Evolutionary conservation across 2,329 filamentous ascomycete genomes (phyloP).

Genomic region (Fusarium decemcellulare): DNA sequence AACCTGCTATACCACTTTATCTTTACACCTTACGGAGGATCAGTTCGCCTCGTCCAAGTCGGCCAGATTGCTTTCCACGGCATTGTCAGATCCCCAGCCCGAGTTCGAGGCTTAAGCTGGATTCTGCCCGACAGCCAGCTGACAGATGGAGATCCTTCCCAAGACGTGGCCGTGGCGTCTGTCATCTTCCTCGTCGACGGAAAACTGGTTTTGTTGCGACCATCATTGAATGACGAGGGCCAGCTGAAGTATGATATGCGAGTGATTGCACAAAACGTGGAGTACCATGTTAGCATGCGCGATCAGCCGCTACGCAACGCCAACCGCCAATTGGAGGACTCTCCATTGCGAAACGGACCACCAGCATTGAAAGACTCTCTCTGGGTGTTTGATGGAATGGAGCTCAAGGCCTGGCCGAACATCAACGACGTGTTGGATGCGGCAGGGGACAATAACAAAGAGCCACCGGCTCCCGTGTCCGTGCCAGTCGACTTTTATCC

Average conservation of each 20-base stretch:
- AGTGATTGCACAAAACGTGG: constrained; percentile 94
- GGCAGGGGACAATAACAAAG: constrained; percentile 74
- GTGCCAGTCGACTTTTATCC: constrained; percentile 97
- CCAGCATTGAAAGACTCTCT: constrained; percentile 83
- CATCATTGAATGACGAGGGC: constrained; percentile 84
- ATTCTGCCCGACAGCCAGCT: constrained; percentile 93
- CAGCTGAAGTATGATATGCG: constrained; percentile 99
- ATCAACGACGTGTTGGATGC: constrained; percentile 86
- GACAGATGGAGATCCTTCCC: constrained; percentile 91
- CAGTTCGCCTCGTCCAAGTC: constrained; percentile 88
- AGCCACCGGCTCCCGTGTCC: constrained; percentile 81
- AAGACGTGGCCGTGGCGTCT: constrained; percentile 93
- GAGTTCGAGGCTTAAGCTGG: constrained; percentile 96
- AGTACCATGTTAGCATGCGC: constrained; percentile 93
- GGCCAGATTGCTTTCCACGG: constrained; percentile 98
- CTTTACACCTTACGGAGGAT: constrained; percentile 78
- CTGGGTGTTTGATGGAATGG: constrained; percentile 93
- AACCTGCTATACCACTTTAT: constrained; percentile 97
- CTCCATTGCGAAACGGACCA: constrained; percentile 44
- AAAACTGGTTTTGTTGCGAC: constrained; percentile 92
- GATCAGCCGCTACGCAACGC: constrained; percentile 74
- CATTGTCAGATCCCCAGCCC: constrained; percentile 92
- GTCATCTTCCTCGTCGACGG: constrained; percentile 98
- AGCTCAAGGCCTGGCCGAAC: constrained; percentile 91
- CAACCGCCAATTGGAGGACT: constrained; percentile 47